These are phyloP conservation scores for Entomortierella chlamydospora DNA, from an alignment of 192 early-diverging fungal species.

Conservation along the genomic window DNA sequence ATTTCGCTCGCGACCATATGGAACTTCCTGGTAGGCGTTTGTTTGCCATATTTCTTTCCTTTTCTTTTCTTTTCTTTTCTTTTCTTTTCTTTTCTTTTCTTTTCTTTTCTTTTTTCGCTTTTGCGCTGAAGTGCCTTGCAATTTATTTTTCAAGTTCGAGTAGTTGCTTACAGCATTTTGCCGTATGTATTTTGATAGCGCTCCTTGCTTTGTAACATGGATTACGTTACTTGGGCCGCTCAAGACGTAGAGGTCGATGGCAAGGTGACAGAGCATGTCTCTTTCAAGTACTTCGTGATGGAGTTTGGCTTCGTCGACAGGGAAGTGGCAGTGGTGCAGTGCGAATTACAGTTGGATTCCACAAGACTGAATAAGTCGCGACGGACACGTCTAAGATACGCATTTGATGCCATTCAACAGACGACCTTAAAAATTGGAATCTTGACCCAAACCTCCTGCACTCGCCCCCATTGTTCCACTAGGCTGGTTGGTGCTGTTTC, in stretches of 20 bases:
- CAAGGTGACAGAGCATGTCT: constrained; percentile 8
- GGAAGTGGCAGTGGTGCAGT: neutral
- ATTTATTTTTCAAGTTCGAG: neutral
- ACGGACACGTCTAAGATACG: neutral
- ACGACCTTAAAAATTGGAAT: constrained; percentile 1
- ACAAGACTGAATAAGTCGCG: constrained; percentile 1
- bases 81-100: too few species aligned
- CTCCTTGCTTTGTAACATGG: neutral
- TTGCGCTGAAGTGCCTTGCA: neutral
- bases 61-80: too few species aligned
- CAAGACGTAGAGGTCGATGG: neutral
- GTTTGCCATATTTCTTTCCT: too few species aligned
- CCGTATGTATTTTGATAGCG: neutral
- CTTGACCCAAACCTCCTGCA: too few species aligned
- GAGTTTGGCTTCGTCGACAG: neutral
- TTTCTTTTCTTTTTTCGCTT: too few species aligned
- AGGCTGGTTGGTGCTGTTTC: too few species aligned
- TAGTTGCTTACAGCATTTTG: neutral
- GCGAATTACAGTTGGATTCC: neutral
- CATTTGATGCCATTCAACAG: too few species aligned
- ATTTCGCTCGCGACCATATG: neutral
- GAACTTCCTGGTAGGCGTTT: neutral
- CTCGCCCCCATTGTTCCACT: too few species aligned
- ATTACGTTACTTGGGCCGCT: constrained; percentile 1
- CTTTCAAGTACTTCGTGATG: neutral